Conservation (phyloP, 495 filamentous ascomycete species). For the Neurospora sp. region DNA sequence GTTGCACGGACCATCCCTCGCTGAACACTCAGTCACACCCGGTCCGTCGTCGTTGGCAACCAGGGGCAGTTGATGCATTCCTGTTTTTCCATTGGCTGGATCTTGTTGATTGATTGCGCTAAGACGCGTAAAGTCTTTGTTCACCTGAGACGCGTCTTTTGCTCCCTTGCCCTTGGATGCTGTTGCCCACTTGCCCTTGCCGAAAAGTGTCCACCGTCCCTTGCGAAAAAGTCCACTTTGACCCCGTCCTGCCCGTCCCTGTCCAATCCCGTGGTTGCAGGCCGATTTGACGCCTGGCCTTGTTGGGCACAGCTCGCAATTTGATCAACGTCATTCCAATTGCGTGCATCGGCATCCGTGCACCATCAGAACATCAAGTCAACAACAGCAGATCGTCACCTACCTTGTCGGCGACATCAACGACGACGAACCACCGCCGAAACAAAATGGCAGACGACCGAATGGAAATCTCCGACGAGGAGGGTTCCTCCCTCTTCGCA, state of each 20-base stretch:
- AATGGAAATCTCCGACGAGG: conserved; percentile 31
- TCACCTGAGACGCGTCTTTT: not conserved
- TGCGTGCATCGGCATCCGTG: not conserved
- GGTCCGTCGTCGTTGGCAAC: not conserved
- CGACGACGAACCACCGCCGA: not conserved
- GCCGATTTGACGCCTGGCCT: not conserved
- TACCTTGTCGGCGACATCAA: not conserved
- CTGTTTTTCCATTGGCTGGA: not conserved
- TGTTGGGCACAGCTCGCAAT: not conserved
- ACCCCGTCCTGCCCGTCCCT: not conserved
- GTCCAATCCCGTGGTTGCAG: not conserved
- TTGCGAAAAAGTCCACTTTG: not conserved
- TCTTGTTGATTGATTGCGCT: not conserved
- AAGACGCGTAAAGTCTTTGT: not conserved
- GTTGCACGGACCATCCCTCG: not conserved
- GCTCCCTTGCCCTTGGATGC: not conserved
- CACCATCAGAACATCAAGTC: no score
- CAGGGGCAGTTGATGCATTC: not conserved
- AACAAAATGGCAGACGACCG: conserved; percentile 13
- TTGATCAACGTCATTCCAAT: not conserved
- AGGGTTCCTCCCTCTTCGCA: conserved; percentile 57
- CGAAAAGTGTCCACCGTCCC: not conserved
- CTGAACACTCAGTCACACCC: not conserved
- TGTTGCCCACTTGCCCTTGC: not conserved
- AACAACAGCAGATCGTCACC: not conserved